These are phyloP conservation scores for Fusarium brevicatenulatum DNA, from an alignment of 2,329 filamentous ascomycete species.

Conservation along the genomic window DNA sequence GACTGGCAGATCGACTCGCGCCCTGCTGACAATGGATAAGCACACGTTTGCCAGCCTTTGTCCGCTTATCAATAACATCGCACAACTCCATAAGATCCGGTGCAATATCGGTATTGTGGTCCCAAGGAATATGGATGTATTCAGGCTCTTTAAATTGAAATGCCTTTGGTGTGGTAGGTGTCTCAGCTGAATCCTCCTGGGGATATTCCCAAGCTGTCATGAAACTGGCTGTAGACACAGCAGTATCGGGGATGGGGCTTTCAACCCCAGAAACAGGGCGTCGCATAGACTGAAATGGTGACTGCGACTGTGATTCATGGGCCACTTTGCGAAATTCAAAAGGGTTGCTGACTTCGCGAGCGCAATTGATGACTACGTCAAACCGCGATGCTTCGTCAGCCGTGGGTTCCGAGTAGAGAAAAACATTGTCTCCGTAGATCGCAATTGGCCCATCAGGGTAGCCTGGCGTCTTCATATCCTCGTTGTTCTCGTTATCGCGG, in stretches of 20 bases:
- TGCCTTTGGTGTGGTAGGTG: conserved; percentile 67
- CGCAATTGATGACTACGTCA: conserved; percentile 86
- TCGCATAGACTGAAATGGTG: conserved; percentile 45
- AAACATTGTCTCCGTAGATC: conserved; percentile 82
- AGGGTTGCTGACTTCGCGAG: conserved; percentile 82
- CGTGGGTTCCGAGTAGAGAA: conserved; percentile 82
- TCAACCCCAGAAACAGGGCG: conserved; percentile 49
- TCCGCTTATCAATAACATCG: conserved; percentile 77
- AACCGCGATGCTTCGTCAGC: conserved; percentile 80
- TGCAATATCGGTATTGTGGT: conserved; percentile 88
- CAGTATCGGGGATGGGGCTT: conserved; percentile 63
- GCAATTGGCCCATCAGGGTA: conserved; percentile 85
- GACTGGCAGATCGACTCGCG: conserved; percentile 83
- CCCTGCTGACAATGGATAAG: conserved; percentile 88
- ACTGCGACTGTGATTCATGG: conserved; percentile 46
- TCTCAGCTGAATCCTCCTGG: conserved; percentile 53
- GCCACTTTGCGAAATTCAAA: conserved; percentile 58
- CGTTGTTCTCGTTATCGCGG: conserved; percentile 75
- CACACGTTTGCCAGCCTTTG: conserved; percentile 79
- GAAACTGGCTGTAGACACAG: conserved; percentile 66
- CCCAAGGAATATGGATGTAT: conserved; percentile 89
- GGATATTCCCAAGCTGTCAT: conserved; percentile 70
- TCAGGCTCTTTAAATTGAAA: conserved; percentile 68
- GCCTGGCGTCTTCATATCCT: conserved; percentile 82
- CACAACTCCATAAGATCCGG: conserved; percentile 80